Conservation (phyloP, 331 rosid species). For the Rosa hybrid region DNA sequence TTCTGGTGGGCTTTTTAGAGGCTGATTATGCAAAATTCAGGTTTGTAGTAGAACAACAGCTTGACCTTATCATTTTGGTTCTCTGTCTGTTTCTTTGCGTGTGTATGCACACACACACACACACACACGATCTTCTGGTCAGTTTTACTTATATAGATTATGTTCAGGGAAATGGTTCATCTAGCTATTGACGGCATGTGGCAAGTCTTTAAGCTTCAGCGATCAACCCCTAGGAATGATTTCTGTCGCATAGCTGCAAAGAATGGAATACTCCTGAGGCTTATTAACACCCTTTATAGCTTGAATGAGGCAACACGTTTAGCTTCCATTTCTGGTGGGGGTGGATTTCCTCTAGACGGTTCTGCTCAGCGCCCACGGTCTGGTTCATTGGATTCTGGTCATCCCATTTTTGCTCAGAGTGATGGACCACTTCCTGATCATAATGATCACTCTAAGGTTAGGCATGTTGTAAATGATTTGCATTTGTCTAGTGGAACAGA, state of each 20-base stretch:
- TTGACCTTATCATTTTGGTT: background rate
- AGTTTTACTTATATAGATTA: background rate
- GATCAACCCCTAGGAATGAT: slow-evolving; percentile 92
- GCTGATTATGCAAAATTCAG: slow-evolving; percentile 99
- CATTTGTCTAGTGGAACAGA: slow-evolving; percentile 54
- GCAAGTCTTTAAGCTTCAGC: slow-evolving; percentile 99
- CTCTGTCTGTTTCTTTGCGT: background rate
- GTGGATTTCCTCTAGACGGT: slow-evolving; percentile 75
- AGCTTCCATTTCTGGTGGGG: slow-evolving; percentile 82
- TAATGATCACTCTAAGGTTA: slow-evolving; percentile 59
- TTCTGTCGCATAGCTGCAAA: slow-evolving; percentile 96
- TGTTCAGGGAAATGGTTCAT: slow-evolving; percentile 94
- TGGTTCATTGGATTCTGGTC: slow-evolving; percentile 73
- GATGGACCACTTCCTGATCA: slow-evolving; percentile 63
- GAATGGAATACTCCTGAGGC: slow-evolving; percentile 92
- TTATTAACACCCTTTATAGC: slow-evolving; percentile 94
- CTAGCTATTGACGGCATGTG: slow-evolving; percentile 99
- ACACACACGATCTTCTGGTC: background rate
- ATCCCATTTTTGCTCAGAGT: slow-evolving; percentile 60
- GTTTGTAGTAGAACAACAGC: slow-evolving; percentile 42
- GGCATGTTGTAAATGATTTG: slow-evolving; percentile 70
- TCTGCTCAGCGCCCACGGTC: slow-evolving; percentile 73
- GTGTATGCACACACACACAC: background rate
- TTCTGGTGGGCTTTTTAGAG: slow-evolving; percentile 94
- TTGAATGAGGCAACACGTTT: slow-evolving; percentile 95